phyloP scores from a whole-genome alignment of 306 rosid genomes.

The Dryas alaskensis region DNA sequence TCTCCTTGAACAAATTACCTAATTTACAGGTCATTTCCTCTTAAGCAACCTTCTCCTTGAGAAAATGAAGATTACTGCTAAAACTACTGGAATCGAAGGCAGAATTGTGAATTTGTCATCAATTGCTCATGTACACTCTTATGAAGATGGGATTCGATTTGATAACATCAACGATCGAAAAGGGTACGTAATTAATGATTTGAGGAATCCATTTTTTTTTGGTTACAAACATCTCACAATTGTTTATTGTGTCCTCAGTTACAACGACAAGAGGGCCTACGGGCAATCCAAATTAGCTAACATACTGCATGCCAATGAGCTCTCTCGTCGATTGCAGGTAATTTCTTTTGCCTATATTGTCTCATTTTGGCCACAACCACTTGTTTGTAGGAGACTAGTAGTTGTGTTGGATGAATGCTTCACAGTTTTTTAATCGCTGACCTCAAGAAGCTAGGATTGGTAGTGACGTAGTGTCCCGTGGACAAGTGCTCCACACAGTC shows the following conservation, averaged over 20 bases:
- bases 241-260: constrained; percentile 37
- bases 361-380: background rate
- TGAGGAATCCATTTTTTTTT: background rate
- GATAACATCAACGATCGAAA: constrained; percentile 55
- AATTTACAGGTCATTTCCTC: constrained; percentile 68
- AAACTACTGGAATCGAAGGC: constrained; percentile 71
- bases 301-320: constrained; percentile 73
- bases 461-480: too few relatives aligned
- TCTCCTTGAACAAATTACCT: background rate
- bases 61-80: constrained; percentile 77
- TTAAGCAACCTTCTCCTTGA: constrained; percentile 71
- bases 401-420: background rate
- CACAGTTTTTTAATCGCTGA: too few relatives aligned
- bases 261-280: constrained; percentile 79
- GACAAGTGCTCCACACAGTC: too few relatives aligned
- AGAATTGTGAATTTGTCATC: constrained; percentile 89
- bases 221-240: background rate
- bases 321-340: constrained; percentile 72
- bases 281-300: constrained; percentile 94
- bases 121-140: constrained; percentile 72
- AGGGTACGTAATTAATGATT: constrained; percentile 39
- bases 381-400: background rate
- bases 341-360: constrained; percentile 6
- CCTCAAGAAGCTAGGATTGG: too few relatives aligned
- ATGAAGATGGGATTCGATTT: constrained; percentile 55